A percentile compares a stretch with the other conserved stretches of the same genome.
Conservation (phyloP, 257 asterid species). For the Solanum megistacrolobum region DNA sequence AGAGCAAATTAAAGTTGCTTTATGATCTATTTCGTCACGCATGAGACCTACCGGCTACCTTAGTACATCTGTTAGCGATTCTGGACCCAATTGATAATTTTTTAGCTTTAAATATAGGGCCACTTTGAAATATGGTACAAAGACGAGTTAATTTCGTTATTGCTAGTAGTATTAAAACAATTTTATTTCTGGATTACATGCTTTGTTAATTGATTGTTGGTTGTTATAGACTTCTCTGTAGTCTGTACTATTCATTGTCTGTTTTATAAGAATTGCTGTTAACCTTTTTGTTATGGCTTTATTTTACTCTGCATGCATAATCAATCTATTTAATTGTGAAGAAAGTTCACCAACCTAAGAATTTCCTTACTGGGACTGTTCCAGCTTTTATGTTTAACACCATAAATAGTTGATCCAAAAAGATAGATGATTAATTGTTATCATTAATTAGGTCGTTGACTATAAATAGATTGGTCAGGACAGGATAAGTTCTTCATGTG, state of each 20-base stretch:
- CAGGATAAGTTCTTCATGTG: constrained; percentile 12
- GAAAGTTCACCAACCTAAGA: not conserved
- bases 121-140: not conserved
- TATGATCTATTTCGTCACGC: not conserved
- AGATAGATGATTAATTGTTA: not conserved
- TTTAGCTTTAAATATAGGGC: not conserved
- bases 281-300: not conserved
- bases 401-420: not conserved
- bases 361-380: not conserved
- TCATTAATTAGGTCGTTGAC: not conserved
- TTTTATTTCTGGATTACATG: not conserved
- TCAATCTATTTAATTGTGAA: not conserved
- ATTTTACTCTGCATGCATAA: not conserved
- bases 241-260: not conserved
- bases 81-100: not conserved
- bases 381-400: not conserved
- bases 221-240: not conserved
- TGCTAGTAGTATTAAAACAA: not conserved
- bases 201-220: not conserved
- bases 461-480: not conserved
- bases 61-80: not conserved
- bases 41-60: not conserved
- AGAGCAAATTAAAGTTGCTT: not conserved
- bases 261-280: not conserved
- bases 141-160: not conserved